phyloP scores from a whole-genome alignment of 2,329 filamentous ascomycete genomes.

The Geosmithia flava region DNA sequence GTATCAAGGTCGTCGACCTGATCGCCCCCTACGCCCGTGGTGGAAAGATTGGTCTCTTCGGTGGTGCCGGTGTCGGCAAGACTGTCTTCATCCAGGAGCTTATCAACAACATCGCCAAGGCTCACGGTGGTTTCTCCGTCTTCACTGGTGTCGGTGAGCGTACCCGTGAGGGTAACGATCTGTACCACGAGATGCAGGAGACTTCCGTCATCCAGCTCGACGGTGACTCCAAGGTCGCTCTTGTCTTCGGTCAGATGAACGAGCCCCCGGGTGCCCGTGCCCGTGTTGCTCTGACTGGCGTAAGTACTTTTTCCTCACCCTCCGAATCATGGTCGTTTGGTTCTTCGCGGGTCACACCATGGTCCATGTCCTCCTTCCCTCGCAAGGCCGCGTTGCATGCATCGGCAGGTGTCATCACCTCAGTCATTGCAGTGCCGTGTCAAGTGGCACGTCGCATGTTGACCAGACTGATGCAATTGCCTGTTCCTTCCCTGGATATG shows the following conservation, averaged over 20 bases:
- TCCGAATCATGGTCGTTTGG: too few species aligned
- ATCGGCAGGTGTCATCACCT: neutral
- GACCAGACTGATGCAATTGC: too few species aligned
- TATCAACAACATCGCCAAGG: slow-evolving; percentile 99
- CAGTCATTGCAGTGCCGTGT: too few species aligned
- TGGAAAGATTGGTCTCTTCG: slow-evolving; percentile 99
- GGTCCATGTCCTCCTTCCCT: too few species aligned
- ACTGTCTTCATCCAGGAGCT: slow-evolving; percentile 99
- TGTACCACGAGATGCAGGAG: slow-evolving; percentile 99
- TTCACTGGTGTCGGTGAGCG: slow-evolving; percentile 99
- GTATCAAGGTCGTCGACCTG: slow-evolving; percentile 99
- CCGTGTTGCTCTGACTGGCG: slow-evolving; percentile 93
- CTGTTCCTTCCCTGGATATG: too few species aligned
- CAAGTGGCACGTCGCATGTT: too few species aligned
- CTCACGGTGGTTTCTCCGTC: slow-evolving; percentile 99
- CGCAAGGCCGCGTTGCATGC: neutral
- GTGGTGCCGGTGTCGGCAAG: slow-evolving; percentile 99
- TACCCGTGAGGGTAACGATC: slow-evolving; percentile 99
- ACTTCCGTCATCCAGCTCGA: slow-evolving; percentile 99
- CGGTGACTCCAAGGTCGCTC: slow-evolving; percentile 97
- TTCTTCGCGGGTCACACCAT: too few species aligned
- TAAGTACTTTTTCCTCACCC: neutral
- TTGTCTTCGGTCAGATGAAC: slow-evolving; percentile 99
- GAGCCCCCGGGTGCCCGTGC: slow-evolving; percentile 99
- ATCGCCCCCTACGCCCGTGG: slow-evolving; percentile 98